Percentiles rank a stretch among this genome's conserved stretches.
phyloP scores from a whole-genome alignment of 805 yeast genomes.

The Candida odintsovae region DNA sequence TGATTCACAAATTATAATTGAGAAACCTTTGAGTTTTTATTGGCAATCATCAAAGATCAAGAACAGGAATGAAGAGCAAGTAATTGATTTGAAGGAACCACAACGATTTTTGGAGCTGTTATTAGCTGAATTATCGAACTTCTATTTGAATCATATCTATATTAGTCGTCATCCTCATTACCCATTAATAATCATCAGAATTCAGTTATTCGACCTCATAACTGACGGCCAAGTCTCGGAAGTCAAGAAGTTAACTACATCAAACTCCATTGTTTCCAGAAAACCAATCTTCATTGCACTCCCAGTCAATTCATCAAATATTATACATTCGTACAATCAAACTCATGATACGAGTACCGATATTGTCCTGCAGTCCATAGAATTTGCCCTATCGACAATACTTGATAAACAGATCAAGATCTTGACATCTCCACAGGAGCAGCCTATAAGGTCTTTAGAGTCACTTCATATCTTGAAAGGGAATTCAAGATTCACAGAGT shows the following conservation, averaged over 20 bases:
- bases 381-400: slow-evolving; percentile 39
- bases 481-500: slow-evolving; percentile 51
- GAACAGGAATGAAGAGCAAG: slow-evolving; percentile 22
- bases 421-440: slow-evolving; percentile 19
- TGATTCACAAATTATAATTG: slow-evolving; percentile 60
- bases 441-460: slow-evolving; percentile 38
- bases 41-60: slow-evolving; percentile 32
- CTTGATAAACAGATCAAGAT: slow-evolving; percentile 39
- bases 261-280: slow-evolving; percentile 45
- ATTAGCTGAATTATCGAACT: slow-evolving; percentile 38
- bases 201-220: slow-evolving; percentile 60
- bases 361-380: slow-evolving; percentile 56
- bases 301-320: slow-evolving; percentile 60
- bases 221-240: slow-evolving; percentile 13
- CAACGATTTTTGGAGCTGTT: slow-evolving; percentile 44
- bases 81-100: slow-evolving; percentile 38
- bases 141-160: slow-evolving; percentile 61
- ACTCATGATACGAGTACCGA: slow-evolving; percentile 28
- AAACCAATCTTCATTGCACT: slow-evolving; percentile 62
- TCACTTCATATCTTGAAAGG: slow-evolving; percentile 57
- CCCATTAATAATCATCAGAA: slow-evolving; percentile 54
- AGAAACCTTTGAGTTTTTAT: slow-evolving; percentile 38
- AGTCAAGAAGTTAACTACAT: slow-evolving; percentile 10
- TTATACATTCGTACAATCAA: slow-evolving; percentile 45
- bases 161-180: slow-evolving; percentile 58